phyloP scores from a whole-genome alignment of 139 green algal species.

The Chara braunii region DNA sequence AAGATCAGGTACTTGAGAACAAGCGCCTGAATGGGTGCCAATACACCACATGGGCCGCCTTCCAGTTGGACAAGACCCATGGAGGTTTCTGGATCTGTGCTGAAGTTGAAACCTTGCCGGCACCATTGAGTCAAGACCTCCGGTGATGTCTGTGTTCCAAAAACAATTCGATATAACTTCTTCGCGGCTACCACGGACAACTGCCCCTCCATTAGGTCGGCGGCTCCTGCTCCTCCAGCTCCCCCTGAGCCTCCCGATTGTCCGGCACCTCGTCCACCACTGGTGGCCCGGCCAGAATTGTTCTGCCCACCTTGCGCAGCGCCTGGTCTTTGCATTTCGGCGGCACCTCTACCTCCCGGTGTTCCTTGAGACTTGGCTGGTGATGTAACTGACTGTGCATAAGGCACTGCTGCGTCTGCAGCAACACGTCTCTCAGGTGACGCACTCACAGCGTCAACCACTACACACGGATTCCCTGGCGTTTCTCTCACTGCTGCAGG shows the following conservation, averaged over 20 bases:
- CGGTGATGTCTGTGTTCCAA: neutral
- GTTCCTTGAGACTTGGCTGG: too few relatives aligned
- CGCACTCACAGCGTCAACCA: neutral
- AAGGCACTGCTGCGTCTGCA: neutral
- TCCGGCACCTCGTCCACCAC: neutral
- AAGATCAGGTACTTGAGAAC: conserved; percentile 39
- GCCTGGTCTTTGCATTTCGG: neutral
- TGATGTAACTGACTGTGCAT: neutral
- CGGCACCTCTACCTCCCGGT: neutral
- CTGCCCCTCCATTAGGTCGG: too few relatives aligned
- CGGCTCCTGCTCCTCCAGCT: neutral
- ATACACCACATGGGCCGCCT: conserved; percentile 32
- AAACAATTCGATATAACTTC: neutral
- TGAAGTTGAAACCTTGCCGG: conserved; percentile 13
- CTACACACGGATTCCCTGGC: too few relatives aligned
- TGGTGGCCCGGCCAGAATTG: neutral
- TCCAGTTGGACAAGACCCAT: conserved; percentile 26
- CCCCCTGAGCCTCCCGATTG: neutral
- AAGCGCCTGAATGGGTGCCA: conserved; percentile 33
- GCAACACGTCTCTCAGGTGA: neutral
- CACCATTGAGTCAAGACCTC: conserved; percentile 15
- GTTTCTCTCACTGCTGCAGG: too few relatives aligned
- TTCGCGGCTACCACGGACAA: neutral
- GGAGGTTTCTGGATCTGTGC: neutral
- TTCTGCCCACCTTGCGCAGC: neutral